phyloP scores from a whole-genome alignment of 2,329 filamentous ascomycete species.

The Colletotrichum melonis region DNA sequence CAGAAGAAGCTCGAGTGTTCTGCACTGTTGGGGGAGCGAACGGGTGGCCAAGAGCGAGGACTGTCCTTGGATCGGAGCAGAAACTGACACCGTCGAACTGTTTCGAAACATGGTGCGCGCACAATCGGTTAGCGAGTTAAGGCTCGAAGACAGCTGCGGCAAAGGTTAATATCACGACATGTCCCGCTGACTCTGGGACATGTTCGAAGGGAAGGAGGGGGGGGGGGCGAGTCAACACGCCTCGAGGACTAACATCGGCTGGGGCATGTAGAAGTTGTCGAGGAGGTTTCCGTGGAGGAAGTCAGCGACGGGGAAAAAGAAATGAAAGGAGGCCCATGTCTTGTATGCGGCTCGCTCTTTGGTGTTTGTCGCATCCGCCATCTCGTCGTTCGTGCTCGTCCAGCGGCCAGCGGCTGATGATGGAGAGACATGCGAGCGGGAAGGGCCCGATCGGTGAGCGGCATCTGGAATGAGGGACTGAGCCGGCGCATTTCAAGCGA shows the following conservation, averaged over 20 bases:
- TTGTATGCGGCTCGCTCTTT: not conserved
- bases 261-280: constrained; percentile 7
- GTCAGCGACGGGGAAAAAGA: constrained; percentile 13
- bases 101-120: constrained; percentile 32
- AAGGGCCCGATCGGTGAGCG: constrained; percentile 29
- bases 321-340: constrained; percentile 22
- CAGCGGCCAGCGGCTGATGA: not conserved
- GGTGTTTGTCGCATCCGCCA: constrained; percentile 4
- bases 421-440: constrained; percentile 20
- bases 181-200: constrained; percentile 12
- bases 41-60: not conserved
- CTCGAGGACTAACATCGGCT: not conserved
- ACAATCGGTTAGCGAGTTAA: constrained; percentile 22
- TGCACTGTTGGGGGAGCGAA: not conserved
- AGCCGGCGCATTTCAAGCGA: not conserved
- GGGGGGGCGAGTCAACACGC: too few relatives aligned
- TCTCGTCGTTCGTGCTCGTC: not conserved
- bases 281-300: constrained; percentile 20
- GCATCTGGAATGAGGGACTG: constrained; percentile 25
- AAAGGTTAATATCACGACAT: constrained; percentile 37
- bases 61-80: not conserved
- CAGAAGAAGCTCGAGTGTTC: not conserved
- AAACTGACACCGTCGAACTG: constrained; percentile 17
- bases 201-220: not conserved
- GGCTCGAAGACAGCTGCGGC: constrained; percentile 13